Evolutionary conservation across 2,329 filamentous ascomycete genomes (phyloP).

Genomic region (Sclerotinia glacialis): DNA sequence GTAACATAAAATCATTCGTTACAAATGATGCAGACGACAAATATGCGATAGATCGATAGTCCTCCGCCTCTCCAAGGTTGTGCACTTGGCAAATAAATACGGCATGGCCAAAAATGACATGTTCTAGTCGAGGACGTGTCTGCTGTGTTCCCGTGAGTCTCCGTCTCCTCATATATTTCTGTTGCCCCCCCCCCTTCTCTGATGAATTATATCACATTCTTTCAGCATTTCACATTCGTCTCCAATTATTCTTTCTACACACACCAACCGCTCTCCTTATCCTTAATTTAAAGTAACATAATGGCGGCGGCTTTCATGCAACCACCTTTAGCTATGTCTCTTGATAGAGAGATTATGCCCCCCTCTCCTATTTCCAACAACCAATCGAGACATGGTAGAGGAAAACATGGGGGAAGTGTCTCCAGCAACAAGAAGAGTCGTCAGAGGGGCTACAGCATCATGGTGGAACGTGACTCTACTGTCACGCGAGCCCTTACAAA

Average conservation of each 20-base stretch:
- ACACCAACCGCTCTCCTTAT: neutral
- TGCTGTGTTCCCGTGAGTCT: neutral
- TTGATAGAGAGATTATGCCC: conserved; percentile 38
- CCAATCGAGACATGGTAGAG: conserved; percentile 37
- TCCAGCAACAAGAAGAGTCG: conserved; percentile 39
- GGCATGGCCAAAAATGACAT: neutral
- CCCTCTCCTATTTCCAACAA: conserved; percentile 38
- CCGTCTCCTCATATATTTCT: neutral
- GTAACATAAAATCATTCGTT: neutral
- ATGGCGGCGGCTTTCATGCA: conserved; percentile 38
- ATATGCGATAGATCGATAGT: neutral
- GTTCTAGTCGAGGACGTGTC: neutral
- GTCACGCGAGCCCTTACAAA: conserved; percentile 45
- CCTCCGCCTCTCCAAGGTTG: neutral
- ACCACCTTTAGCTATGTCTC: conserved; percentile 33
- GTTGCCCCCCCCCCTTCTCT: neutral
- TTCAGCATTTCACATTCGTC: neutral
- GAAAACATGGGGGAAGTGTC: conserved; percentile 37
- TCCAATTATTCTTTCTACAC: neutral
- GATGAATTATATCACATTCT: neutral
- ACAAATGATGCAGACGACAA: neutral
- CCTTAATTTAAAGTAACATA: conserved; percentile 22
- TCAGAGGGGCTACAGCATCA: conserved; percentile 43
- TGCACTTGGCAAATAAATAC: conserved; percentile 9
- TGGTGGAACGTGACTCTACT: conserved; percentile 44